Evolutionary conservation across 1,284 basidiomycete species (phyloP), one percentile per base, ranked within the genome.

Genomic region (Sphagnurus paluster): DNA sequence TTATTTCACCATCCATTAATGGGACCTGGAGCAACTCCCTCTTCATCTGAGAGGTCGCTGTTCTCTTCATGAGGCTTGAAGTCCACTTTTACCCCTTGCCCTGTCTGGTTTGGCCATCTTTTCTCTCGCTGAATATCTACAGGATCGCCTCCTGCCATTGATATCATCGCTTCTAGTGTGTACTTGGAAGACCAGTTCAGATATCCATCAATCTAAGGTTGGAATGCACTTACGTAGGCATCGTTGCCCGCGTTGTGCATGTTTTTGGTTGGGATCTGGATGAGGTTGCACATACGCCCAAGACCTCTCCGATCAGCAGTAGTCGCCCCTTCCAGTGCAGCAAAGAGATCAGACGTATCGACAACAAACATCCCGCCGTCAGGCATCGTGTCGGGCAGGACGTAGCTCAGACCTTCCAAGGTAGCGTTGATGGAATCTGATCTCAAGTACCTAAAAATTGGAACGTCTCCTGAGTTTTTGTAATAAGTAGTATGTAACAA

Each of bases 181-280:
- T 80, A 88, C 84, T 88, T n/a, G 39, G 42, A 16, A 34, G 30
- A 17, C 29, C 23, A 21, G 29, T 39, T 34, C 34, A 45, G 36
- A 28, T 24, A 16, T 21, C 32, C 7, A 32, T 42, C 13, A 4
- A 19, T 7, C 29, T n/a, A 19, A 32, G 13, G 16, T 2, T 37
- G 33, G 24, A 37, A 42, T 32, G 24, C 23, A 71, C 81, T 44
- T 58, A 89, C 88, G 60, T 84, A 75, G 0, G 90, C 90, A 63
- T 93, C 90, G 59, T 93, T 93, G 0, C 90, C 90, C 2, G 88
- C 88, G 61, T 93, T 93, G 69, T 93, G 90, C 44, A 90, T 67
- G 56, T 74, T 73, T 25, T 72, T 54, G 1, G 77, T 75, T 0
- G 65, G 56, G 37, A 90, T 73, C 41, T 79, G 75, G 7, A 93